A percentile compares a stretch with the other conserved stretches of the same genome.
Evolutionary conservation across 495 filamentous ascomycete genomes (phyloP).

Genomic region (Penicillium dipodomyicola): DNA sequence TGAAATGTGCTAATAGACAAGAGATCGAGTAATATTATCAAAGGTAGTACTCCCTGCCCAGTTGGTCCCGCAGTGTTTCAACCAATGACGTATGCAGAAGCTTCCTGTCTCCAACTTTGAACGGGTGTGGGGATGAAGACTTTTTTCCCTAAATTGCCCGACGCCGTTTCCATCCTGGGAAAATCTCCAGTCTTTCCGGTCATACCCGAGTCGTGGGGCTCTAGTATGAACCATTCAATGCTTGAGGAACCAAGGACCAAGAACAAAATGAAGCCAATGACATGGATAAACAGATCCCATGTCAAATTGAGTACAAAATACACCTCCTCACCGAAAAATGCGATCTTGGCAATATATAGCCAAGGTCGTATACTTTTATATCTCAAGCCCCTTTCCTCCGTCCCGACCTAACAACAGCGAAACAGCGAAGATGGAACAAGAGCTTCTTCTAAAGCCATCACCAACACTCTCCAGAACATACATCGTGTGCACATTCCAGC

Average conservation of each 20-base stretch:
- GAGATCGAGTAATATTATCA: background rate
- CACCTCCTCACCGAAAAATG: background rate
- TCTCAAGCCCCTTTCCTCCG: background rate
- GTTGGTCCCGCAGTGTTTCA: background rate
- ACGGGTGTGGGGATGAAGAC: slow-evolving; percentile 12
- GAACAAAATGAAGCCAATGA: background rate
- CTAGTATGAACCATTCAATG: slow-evolving; percentile 5
- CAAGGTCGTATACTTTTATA: background rate
- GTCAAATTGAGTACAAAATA: background rate
- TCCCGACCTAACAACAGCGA: background rate
- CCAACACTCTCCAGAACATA: background rate
- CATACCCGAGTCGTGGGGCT: slow-evolving; percentile 22
- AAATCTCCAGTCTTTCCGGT: slow-evolving; percentile 9
- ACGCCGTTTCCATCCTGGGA: slow-evolving; percentile 12
- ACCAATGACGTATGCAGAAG: slow-evolving; percentile 1
- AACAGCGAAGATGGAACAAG: background rate
- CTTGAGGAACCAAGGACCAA: slow-evolving; percentile 1
- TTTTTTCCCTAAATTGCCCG: slow-evolving; percentile 30
- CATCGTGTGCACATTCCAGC: slow-evolving; percentile 12
- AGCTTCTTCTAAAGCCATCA: background rate
- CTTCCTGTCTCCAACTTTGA: background rate
- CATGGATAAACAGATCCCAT: background rate
- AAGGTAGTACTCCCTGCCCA: background rate
- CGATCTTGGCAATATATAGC: background rate
- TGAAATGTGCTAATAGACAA: background rate